Base-by-base conservation (phyloP, 768 basidiomycete species). In the Antrodiella citrinella region DNA sequence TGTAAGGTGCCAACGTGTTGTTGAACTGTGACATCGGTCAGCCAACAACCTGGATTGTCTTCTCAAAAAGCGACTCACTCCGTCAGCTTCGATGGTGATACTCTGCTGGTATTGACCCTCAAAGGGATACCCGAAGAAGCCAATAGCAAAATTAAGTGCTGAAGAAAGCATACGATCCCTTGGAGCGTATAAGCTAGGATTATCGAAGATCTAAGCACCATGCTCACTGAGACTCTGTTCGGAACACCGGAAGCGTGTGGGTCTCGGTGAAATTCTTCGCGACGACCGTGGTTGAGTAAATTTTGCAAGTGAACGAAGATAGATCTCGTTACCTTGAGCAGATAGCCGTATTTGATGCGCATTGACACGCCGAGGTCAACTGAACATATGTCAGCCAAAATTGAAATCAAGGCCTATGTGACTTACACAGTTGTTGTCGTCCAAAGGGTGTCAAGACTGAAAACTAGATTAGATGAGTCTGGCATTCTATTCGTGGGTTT, bases 361-460 rank as follows among this genome's bases (percentile, higher is more conserved):
- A 65, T 67, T 2, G 71, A 69, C n/a, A 72, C 65, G 11, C 71
- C 71, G 21, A 72, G 65, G 48, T 72, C 71, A 40, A 61, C 71
- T 71, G 20, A 52, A 25, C 23, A 23, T n/a, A n/a, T n/a, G 41
- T 49, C 18, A 35, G 18, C 18, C 35, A 38, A 18, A 38, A 10
- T 38, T 38, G 10, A 18, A 38, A 38, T 38, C 10, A 38, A 38
- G 10, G 18, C 10, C 10, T 38, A 10, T 38, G 22, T 22, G 7
- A 68, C 82, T 51, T 51, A 86, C 84, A 94, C 3, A 93, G 68
- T 57, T 96, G 91, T 58, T 88, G 81, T 44, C 92, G 72, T 44
- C 92, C 91, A 54, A 94, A 94, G 0, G 91, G 89, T n/a, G 91
- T 92, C 52, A 94, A 69, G 25, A 89, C 84, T 87, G 51, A 13